These are phyloP conservation scores for Nemania sp. DNA, from an alignment of 2,329 filamentous ascomycete species.

Conservation along the genomic window DNA sequence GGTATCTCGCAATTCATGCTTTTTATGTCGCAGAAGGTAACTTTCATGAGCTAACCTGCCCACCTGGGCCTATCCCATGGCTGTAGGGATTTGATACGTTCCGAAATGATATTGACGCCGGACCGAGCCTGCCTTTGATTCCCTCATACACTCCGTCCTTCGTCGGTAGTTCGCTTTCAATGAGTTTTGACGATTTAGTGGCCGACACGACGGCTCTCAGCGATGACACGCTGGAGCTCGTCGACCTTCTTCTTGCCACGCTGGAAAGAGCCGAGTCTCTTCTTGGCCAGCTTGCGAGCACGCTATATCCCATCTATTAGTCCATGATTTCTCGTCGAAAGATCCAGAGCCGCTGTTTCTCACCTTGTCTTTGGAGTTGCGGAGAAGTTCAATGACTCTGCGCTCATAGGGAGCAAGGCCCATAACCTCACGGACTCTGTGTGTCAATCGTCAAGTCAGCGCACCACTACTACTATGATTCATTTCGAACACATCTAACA, in stretches of 20 bases:
- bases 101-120: slow-evolving; percentile 35
- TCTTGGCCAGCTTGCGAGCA: slow-evolving; percentile 98
- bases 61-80: slow-evolving; percentile 21
- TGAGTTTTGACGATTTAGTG: slow-evolving; percentile 52
- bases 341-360: not conserved
- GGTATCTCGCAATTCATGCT: slow-evolving; percentile 30
- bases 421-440: slow-evolving; percentile 87
- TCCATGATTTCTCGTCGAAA: not conserved
- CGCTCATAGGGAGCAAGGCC: slow-evolving; percentile 96
- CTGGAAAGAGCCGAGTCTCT: slow-evolving; percentile 98
- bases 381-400: slow-evolving; percentile 97
- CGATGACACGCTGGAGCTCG: slow-evolving; percentile 97
- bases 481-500: not conserved
- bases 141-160: slow-evolving; percentile 22
- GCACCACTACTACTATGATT: not conserved
- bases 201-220: slow-evolving; percentile 77
- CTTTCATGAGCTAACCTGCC: slow-evolving; percentile 24
- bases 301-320: slow-evolving; percentile 48
- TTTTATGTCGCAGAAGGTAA: slow-evolving; percentile 31
- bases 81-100: slow-evolving; percentile 27
- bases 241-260: slow-evolving; percentile 98
- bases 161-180: slow-evolving; percentile 6
- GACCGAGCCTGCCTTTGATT: slow-evolving; percentile 29
- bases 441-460: slow-evolving; percentile 9
- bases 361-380: slow-evolving; percentile 96